These are phyloP conservation scores for Schizopora paradoxa DNA, from an alignment of 1,284 basidiomycete species.

Conservation along the genomic window DNA sequence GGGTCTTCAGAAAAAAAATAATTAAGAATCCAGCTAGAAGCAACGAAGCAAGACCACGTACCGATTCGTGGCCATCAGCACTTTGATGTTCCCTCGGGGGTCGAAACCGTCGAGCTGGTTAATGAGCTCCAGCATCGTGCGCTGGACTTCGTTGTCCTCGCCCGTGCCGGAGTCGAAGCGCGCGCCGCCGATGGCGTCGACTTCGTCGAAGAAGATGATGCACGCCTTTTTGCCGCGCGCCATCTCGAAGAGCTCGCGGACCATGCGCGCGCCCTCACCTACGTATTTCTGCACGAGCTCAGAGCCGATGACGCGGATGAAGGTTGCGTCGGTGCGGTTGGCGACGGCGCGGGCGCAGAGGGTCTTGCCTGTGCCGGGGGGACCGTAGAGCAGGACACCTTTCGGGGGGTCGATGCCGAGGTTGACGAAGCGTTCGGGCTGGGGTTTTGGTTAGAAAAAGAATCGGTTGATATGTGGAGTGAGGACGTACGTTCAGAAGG, in stretches of 20 bases:
- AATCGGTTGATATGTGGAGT: slow-evolving; percentile 2
- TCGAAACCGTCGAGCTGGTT: slow-evolving; percentile 99
- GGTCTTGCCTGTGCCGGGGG: slow-evolving; percentile 98
- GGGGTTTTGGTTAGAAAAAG: slow-evolving; percentile 22
- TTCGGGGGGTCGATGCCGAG: slow-evolving; percentile 99
- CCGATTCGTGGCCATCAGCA: slow-evolving; percentile 99
- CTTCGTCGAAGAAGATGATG: slow-evolving; percentile 99
- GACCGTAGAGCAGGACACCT: slow-evolving; percentile 93
- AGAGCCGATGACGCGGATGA: slow-evolving; percentile 98
- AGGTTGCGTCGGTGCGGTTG: slow-evolving; percentile 98
- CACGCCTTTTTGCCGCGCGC: slow-evolving; percentile 98
- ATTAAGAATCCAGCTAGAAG: slow-evolving; percentile 2
- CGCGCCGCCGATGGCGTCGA: slow-evolving; percentile 97
- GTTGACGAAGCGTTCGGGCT: slow-evolving; percentile 97
- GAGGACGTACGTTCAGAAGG: slow-evolving; percentile 73
- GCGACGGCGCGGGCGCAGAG: slow-evolving; percentile 98
- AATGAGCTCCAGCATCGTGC: slow-evolving; percentile 99
- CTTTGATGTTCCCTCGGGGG: slow-evolving; percentile 98
- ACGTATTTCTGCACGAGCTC: slow-evolving; percentile 99
- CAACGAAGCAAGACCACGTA: slow-evolving; percentile 29
- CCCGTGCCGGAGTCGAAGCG: slow-evolving; percentile 98
- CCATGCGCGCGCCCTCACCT: slow-evolving; percentile 98
- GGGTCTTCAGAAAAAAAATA: slow-evolving; percentile 50
- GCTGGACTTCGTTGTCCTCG: slow-evolving; percentile 98
- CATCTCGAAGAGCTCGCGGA: slow-evolving; percentile 98